Percentiles rank a stretch among this genome's conserved stretches.
These are phyloP conservation scores for Cladosporium sp. DNA, from an alignment of 2,329 filamentous ascomycete genomes.

Conservation along the genomic window DNA sequence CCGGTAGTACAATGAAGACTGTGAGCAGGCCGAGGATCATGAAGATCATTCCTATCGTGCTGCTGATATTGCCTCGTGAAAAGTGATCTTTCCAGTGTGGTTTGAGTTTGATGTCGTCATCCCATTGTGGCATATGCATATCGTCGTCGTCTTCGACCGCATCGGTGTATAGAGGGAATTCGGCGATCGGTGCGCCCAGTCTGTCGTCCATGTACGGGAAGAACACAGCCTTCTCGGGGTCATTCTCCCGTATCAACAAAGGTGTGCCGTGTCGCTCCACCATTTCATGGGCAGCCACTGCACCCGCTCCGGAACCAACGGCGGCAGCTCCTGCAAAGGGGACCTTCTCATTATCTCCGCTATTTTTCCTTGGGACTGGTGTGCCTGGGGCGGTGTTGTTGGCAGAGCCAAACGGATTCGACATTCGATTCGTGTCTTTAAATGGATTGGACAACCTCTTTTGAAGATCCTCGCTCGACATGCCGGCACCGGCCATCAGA, in stretches of 20 bases:
- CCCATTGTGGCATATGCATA: slow-evolving; percentile 55
- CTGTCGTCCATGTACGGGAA: slow-evolving; percentile 52
- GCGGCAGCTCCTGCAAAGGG: slow-evolving; percentile 22
- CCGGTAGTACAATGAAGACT: slow-evolving; percentile 55
- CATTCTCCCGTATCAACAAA: slow-evolving; percentile 33
- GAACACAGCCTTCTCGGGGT: slow-evolving; percentile 40
- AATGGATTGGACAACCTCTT: slow-evolving; percentile 40
- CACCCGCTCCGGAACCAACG: slow-evolving; percentile 18
- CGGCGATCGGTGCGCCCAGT: slow-evolving; percentile 46
- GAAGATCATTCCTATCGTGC: slow-evolving; percentile 46
- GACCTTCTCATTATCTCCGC: slow-evolving; percentile 25
- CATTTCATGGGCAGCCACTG: slow-evolving; percentile 3
- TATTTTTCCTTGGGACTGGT: slow-evolving; percentile 22
- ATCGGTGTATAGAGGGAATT: slow-evolving; percentile 52
- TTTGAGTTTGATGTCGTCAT: slow-evolving; percentile 51
- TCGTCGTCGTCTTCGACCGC: slow-evolving; percentile 57
- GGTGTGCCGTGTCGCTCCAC: slow-evolving; percentile 28
- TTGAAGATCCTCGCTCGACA: slow-evolving; percentile 30
- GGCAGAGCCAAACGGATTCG: slow-evolving; percentile 32
- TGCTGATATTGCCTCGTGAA: slow-evolving; percentile 46
- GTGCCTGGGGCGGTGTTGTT: slow-evolving; percentile 29
- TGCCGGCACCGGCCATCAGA: slow-evolving; percentile 24
- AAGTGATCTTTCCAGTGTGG: slow-evolving; percentile 50
- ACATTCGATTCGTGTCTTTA: slow-evolving; percentile 33
- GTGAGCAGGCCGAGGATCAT: slow-evolving; percentile 52